Evolutionary conservation across 306 rosid genomes (phyloP), one percentile per base, ranked within the genome.

Genomic region (Vigna reflexopilosa): DNA sequence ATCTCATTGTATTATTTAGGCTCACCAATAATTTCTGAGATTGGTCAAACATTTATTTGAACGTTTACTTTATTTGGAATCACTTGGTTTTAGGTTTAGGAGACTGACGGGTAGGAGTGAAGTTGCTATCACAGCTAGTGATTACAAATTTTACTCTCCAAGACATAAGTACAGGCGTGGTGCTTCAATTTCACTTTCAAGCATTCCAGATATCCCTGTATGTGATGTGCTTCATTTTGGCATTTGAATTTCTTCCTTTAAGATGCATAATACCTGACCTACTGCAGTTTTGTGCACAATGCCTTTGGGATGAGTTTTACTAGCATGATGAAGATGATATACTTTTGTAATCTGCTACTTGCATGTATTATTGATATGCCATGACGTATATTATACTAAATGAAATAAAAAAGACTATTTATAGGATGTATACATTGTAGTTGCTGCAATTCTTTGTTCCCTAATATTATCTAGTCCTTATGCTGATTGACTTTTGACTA

Each of bases 91-190:
- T 84, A 92, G 98, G 97, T 94, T 94, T 81, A 94, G 86, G 81
- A 91, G 92, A 80, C 86, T 94, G 82, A 94, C 97, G 38, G 97
- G 98, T 79, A 93, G 98, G 70, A 84, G 77, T 82, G 98, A 94
- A 85, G 93, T 94, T 24, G 86, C 89, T 67, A 90, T 94, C 64
- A 83, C 91, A 75, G 78, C 90, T 72, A 77, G 69, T 52, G 97
- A 94, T 82, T 94, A 86, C 65, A 94, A 94, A 74, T 92, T 87
- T 84, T 94, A 94, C 86, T 92, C 98, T 69, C 98, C 98, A 72
- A 87, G 98, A 81, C 97, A 94, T 84, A 94, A 94, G 80, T 88
- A 52, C 85, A 90, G 97, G 88, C 95, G 97, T 62, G 81, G 81
- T 78, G 57, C 88, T 77, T 77, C 97, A 57, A 89, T 84, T 48